Evolutionary conservation across 139 green algal species (phyloP).

Genomic region (Tetraselmis striata): DNA sequence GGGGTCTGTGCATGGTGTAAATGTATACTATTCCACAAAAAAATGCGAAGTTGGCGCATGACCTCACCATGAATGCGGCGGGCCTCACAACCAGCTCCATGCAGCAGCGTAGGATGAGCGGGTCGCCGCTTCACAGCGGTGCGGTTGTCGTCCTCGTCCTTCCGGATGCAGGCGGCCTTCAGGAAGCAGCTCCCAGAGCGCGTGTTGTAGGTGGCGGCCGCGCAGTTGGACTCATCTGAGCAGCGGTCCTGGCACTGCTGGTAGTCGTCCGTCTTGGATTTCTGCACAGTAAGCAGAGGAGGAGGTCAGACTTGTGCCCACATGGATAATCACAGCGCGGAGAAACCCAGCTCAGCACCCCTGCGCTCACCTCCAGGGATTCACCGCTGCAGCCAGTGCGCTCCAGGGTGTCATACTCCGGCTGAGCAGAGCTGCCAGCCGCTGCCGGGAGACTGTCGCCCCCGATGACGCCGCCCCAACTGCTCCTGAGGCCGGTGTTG

Average conservation of each 20-base stretch:
- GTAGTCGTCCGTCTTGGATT: background rate
- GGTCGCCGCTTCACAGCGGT: background rate
- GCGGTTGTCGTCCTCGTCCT: background rate
- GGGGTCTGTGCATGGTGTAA: no score
- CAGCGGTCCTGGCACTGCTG: background rate
- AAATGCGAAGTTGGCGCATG: no score
- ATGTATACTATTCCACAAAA: no score
- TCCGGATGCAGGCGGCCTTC: background rate
- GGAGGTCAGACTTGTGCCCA: background rate
- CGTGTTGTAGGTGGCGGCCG: background rate
- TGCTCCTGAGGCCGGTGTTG: background rate
- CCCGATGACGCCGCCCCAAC: background rate
- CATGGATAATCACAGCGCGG: background rate
- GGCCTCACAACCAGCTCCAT: background rate
- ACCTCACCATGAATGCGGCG: background rate
- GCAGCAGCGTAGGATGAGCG: background rate
- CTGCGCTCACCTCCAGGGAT: background rate
- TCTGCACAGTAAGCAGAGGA: background rate
- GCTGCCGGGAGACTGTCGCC: background rate
- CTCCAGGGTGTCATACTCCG: background rate
- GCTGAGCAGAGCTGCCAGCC: background rate
- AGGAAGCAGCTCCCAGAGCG: background rate
- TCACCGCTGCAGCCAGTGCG: background rate
- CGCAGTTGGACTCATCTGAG: background rate
- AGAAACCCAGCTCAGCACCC: background rate